Percentiles rank a stretch among this genome's conserved stretches.
phyloP scores from a whole-genome alignment of 2,329 filamentous ascomycete species.

The Nannizziopsis arthrosporioides region DNA sequence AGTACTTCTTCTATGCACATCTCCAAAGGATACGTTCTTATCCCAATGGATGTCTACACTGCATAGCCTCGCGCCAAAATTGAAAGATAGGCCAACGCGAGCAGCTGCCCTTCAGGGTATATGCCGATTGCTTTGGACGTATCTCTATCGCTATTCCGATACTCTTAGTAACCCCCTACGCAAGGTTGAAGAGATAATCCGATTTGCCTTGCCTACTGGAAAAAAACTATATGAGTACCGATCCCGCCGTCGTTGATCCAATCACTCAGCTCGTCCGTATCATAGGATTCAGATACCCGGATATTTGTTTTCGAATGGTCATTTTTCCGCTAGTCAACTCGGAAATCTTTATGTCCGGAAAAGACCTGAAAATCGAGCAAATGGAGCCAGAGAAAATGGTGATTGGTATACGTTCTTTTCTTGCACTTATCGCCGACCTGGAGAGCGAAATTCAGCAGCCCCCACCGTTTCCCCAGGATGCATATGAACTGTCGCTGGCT shows the following conservation, averaged over 20 bases:
- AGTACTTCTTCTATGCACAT: slow-evolving; percentile 76
- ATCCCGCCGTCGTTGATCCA: slow-evolving; percentile 73
- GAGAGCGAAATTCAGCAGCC: slow-evolving; percentile 67
- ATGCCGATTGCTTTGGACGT: slow-evolving; percentile 85
- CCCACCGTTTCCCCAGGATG: slow-evolving; percentile 69
- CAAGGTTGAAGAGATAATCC: slow-evolving; percentile 82
- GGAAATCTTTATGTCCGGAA: slow-evolving; percentile 66
- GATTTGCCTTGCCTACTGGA: slow-evolving; percentile 70
- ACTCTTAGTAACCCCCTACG: slow-evolving; percentile 53
- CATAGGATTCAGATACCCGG: slow-evolving; percentile 85
- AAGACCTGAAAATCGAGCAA: slow-evolving; percentile 76
- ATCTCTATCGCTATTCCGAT: slow-evolving; percentile 75
- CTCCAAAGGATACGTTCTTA: slow-evolving; percentile 69
- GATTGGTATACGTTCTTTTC: slow-evolving; percentile 88
- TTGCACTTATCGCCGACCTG: slow-evolving; percentile 84
- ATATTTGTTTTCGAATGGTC: slow-evolving; percentile 81
- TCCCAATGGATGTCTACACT: slow-evolving; percentile 79
- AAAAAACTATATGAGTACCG: slow-evolving; percentile 68
- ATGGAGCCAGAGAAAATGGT: slow-evolving; percentile 94
- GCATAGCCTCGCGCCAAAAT: slow-evolving; percentile 61
- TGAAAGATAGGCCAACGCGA: slow-evolving; percentile 72
- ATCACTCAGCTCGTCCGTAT: slow-evolving; percentile 88
- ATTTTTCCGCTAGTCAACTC: slow-evolving; percentile 95
- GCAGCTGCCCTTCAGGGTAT: slow-evolving; percentile 77
- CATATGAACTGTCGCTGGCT: slow-evolving; percentile 16